Conservation (phyloP, 192 early-diverging fungal genomes). For the Podila clonocystis region DNA sequence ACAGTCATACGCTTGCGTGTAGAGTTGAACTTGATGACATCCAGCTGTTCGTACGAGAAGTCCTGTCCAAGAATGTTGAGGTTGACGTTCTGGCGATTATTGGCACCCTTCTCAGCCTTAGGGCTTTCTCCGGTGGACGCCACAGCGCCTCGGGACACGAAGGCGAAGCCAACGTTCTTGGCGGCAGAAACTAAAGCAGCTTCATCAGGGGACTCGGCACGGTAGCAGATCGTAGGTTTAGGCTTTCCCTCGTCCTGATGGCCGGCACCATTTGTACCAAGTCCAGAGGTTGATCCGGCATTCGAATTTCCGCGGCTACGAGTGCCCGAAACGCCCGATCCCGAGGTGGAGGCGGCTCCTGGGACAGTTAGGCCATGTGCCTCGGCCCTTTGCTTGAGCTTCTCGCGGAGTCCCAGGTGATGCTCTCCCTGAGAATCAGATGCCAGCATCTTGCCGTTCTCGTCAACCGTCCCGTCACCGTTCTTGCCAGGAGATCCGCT, state of each 20-base stretch:
- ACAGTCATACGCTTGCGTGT: conserved; percentile 96
- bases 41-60: conserved; percentile 79
- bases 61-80: conserved; percentile 77
- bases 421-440: conserved; percentile 30
- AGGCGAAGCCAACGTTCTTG: conserved; percentile 81
- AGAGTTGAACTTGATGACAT: conserved; percentile 95
- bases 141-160: conserved; percentile 56
- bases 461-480: conserved; percentile 41
- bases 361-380: conserved; percentile 50
- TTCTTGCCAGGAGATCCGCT: conserved; percentile 12
- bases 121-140: background rate
- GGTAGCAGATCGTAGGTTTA: conserved; percentile 57
- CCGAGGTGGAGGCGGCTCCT: conserved; percentile 16
- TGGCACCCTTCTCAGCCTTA: conserved; percentile 22
- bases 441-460: conserved; percentile 40
- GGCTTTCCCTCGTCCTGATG: conserved; percentile 5
- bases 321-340: conserved; percentile 31
- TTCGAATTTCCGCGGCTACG: conserved; percentile 46
- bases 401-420: conserved; percentile 24
- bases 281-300: background rate
- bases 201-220: conserved; percentile 87
- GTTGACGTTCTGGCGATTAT: conserved; percentile 57
- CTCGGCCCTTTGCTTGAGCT: conserved; percentile 29
- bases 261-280: background rate
- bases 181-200: conserved; percentile 84